Conservation (phyloP, 345 rosid species). For the Chamaenerion angustifolium region DNA sequence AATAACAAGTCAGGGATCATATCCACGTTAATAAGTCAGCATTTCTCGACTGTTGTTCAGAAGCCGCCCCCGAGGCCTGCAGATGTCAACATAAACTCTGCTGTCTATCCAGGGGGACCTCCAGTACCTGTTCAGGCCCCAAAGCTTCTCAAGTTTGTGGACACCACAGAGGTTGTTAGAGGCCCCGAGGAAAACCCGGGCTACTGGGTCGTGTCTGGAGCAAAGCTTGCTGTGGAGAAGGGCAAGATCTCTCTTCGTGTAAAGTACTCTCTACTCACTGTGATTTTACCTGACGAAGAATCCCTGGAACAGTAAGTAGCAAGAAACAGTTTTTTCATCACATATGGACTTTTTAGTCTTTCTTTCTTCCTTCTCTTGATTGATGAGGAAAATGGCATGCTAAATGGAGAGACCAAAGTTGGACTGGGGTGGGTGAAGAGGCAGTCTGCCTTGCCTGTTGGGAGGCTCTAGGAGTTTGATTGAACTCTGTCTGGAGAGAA, state of each 20-base stretch:
- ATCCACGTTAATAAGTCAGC: conserved; percentile 85
- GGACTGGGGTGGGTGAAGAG: too few relatives aligned
- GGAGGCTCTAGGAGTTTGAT: too few relatives aligned
- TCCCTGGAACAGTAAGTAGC: conserved; percentile 8
- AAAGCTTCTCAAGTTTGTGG: conserved; percentile 72
- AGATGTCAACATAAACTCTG: conserved; percentile 86
- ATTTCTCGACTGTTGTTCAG: conserved; percentile 56
- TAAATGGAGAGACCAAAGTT: too few relatives aligned
- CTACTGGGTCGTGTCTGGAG: conserved; percentile 95
- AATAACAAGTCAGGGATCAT: conserved; percentile 57
- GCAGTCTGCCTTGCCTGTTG: too few relatives aligned
- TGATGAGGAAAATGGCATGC: too few relatives aligned
- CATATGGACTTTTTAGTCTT: too few relatives aligned
- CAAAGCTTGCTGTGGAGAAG: conserved; percentile 64
- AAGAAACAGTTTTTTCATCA: too few relatives aligned
- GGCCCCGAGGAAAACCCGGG: conserved; percentile 94
- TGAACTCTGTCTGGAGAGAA: background rate
- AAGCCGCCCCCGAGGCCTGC: conserved; percentile 75
- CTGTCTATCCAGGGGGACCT: conserved; percentile 89
- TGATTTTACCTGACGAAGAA: conserved; percentile 42
- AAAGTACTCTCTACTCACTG: conserved; percentile 69
- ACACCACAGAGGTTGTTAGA: conserved; percentile 80
- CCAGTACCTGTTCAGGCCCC: conserved; percentile 82
- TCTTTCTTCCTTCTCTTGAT: too few relatives aligned
- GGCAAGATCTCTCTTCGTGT: conserved; percentile 86